Evolutionary conservation across 2,329 filamentous ascomycete genomes (phyloP).

Genomic region (Pyrenophora seminiperda): DNA sequence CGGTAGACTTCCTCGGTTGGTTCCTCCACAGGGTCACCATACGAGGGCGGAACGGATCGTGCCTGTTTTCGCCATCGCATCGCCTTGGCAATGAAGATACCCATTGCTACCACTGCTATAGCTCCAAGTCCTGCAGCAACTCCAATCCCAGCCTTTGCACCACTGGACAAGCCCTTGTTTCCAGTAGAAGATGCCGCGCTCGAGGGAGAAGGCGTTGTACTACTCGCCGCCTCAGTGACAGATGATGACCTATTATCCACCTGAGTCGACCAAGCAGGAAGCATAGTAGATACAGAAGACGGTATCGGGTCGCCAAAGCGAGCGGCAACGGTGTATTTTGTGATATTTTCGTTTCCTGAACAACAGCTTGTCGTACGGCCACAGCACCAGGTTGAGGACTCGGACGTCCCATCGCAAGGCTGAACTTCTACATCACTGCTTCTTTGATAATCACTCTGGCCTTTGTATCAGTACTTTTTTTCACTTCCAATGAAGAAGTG

Average conservation of each 20-base stretch:
- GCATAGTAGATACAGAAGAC: not conserved
- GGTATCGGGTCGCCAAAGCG: conserved; percentile 13
- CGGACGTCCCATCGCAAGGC: not conserved
- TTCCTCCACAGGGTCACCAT: not conserved
- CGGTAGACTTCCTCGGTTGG: not conserved
- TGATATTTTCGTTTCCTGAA: not conserved
- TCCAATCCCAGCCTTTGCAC: conserved; percentile 10
- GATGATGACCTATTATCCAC: not conserved
- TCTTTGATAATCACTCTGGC: not conserved
- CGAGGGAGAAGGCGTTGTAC: not conserved
- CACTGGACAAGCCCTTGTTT: not conserved
- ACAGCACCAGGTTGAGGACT: conserved; percentile 3
- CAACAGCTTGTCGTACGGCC: conserved; percentile 3
- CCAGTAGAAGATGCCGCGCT: not conserved
- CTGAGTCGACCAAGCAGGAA: not conserved
- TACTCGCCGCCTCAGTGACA: not conserved
- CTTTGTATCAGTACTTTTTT: not conserved
- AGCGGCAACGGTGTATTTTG: conserved; percentile 9
- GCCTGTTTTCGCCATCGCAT: conserved; percentile 14
- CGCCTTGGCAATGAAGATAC: conserved; percentile 13
- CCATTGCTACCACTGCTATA: conserved; percentile 7
- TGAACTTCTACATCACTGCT: not conserved
- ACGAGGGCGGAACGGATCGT: not conserved
- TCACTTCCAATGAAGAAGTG: not conserved
- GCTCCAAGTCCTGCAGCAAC: conserved; percentile 7